Evolutionary conservation across 495 filamentous ascomycete genomes (phyloP), one percentile per base, ranked within the genome.

Genomic region (Daldinia bambusicola): DNA sequence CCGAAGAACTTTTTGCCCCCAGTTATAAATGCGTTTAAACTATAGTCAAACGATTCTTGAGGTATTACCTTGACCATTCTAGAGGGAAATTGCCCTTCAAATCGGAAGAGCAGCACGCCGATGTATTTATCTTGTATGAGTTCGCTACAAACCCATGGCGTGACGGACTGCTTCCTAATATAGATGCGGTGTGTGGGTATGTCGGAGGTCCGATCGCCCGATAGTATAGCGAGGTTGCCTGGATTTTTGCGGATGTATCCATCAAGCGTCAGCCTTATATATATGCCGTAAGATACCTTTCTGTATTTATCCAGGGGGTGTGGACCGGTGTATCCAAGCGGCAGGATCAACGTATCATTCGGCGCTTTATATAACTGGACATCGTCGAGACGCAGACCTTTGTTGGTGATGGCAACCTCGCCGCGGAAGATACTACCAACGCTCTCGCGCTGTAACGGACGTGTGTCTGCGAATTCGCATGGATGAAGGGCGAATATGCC

Each of bases 401-500:
- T 59, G 32, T 64, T 64, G n/a, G 55, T 70, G 38, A 64, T 37
- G n/a, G 55, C 36, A 16, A 70, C n/a, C 14, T 58, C 62, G 52
- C 58, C 41, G n/a, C 31, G 34, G 20, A 52, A 64, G 2, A 4
- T 43, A 26, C n/a, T 37, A 6, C 48, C 36, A 26, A 13, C 12
- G 9, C 14, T n/a, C 14, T 41, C 18, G 1, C 20, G 30, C 12
- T 30, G 6, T 37, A 55, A 12, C 13, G 37, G 45, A 32, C 9
- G 30, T 7, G 63, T 43, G 3, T 6, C 43, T 1, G 26, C 18
- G 30, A 70, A 65, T 22, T 70, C 67, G 9, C 67, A 61, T 0
- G 61, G 67, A 40, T 70, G 67, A 10, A 13, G 51, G 1, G 62
- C 51, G 52, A 70, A 69, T 18, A 66, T 66, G 4, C 56, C 67